These are phyloP conservation scores for Podospora anserina DNA, from an alignment of 495 filamentous ascomycete genomes.

Conservation along the genomic window DNA sequence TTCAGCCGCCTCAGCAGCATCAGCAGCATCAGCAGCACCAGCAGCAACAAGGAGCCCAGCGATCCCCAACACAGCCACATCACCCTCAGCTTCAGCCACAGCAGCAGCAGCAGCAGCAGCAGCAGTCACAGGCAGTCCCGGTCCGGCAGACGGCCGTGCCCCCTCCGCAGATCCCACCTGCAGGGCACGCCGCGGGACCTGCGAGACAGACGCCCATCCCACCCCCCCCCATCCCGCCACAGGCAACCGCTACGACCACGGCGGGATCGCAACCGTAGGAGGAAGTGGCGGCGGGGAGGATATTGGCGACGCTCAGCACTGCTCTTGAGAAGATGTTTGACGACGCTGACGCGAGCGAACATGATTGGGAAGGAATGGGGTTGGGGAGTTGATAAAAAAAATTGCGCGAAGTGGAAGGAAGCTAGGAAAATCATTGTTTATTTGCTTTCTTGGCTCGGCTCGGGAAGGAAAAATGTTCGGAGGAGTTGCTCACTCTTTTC, in stretches of 20 bases:
- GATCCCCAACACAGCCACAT: constrained; percentile 13
- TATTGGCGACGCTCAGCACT: background rate
- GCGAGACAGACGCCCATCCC: constrained; percentile 35
- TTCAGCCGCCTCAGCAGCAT: constrained; percentile 15
- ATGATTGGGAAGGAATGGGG: too few species aligned
- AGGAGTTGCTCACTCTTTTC: too few species aligned
- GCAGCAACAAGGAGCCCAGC: constrained; percentile 12
- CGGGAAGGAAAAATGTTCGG: too few species aligned
- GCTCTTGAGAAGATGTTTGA: too few species aligned
- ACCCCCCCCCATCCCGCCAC: constrained; percentile 32
- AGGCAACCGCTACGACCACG: background rate
- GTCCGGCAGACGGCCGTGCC: constrained; percentile 31
- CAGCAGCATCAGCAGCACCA: constrained; percentile 13
- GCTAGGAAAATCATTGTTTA: too few species aligned
- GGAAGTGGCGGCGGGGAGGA: background rate
- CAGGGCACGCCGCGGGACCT: constrained; percentile 9
- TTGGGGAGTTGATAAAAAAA: too few species aligned
- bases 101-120: constrained; percentile 15
- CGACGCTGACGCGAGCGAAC: too few species aligned
- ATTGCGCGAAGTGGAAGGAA: too few species aligned
- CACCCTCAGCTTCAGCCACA: constrained; percentile 11
- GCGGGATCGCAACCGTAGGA: background rate
- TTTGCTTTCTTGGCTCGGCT: too few species aligned
- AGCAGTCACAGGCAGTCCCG: constrained; percentile 14
- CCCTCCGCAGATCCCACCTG: constrained; percentile 30